Evolutionary conservation across 1,139 yeast species (phyloP), one percentile per base, ranked within the genome.

Genomic region (Arxiozyma heterogenica): DNA sequence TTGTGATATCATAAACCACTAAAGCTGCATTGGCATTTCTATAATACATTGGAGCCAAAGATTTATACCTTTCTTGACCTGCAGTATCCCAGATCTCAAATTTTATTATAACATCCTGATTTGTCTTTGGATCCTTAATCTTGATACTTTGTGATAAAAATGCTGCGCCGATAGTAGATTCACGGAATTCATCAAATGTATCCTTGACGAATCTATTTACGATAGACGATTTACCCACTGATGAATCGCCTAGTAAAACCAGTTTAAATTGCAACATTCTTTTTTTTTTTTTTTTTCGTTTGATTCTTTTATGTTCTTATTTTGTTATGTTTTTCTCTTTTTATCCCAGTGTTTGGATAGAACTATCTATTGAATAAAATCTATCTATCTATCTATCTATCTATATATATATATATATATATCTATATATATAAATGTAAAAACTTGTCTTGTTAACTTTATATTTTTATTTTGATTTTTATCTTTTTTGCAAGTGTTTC

Each of bases 91-190:
- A 86, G 56, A 86, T 86, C 66, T 86, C 94, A 66, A 85, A 86
- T 65, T 86, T 86, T 61, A 85, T 79, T 6, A 81, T 76, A 1
- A 83, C 79, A 53, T 73, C 73, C 20, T 62, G 60, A 21, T 55
- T 57, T 21, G 54, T 52, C 17, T 57, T 55, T 20, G 49, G 51
- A 50, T 51, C 61, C 18, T 56, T 54, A 22, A 86, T 68, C 54
- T 76, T 83, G 53, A 93, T 83, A 7, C 95, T 84, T 68, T 93
- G 98, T 18, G 98, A 91, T 56, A 93, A 75, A 69, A 93, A 93
- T 2, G 98, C 98, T 3, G 98, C 98, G 18, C 98, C 98, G 57
- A 93, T 93, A 8, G 98, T 93, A 25, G 96, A 87, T 71, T 93
- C 98, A 63, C 97, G 79, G 73, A 86, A 81, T 66, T 90, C 96